These are phyloP conservation scores for Vicia faba DNA, from an alignment of 306 rosid genomes.

Conservation along the genomic window DNA sequence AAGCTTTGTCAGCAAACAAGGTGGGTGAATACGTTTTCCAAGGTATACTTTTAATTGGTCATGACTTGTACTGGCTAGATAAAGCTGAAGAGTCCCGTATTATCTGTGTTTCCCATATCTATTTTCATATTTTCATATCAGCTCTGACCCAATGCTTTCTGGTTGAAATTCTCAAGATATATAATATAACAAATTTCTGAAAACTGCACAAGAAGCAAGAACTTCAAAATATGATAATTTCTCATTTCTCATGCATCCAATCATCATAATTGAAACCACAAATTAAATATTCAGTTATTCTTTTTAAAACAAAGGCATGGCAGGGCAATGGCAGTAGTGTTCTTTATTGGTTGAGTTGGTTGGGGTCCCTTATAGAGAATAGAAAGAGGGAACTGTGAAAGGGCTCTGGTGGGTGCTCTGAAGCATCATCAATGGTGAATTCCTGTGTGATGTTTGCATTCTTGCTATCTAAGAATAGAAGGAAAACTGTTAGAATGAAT, in stretches of 20 bases:
- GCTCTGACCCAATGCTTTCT: not conserved
- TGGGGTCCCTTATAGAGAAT: not conserved
- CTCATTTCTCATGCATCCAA: not conserved
- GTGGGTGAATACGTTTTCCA: not conserved
- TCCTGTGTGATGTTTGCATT: not conserved
- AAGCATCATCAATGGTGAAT: not conserved
- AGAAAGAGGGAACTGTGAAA: not conserved
- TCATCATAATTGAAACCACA: not conserved
- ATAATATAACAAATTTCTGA: not conserved
- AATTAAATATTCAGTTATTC: not conserved
- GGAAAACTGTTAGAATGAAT: not conserved
- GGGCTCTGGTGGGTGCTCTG: not conserved
- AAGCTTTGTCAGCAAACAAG: not conserved
- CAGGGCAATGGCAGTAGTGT: not conserved
- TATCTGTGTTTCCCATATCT: not conserved
- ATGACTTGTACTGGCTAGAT: not conserved
- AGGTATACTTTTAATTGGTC: slow-evolving; percentile 2
- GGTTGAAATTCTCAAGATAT: not conserved
- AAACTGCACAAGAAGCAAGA: not conserved
- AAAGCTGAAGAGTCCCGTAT: too few species aligned
- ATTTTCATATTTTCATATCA: not conserved
- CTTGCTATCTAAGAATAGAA: not conserved
- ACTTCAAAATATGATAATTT: not conserved
- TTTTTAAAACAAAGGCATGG: not conserved
- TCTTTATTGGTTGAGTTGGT: not conserved